These are phyloP conservation scores for Nemophila menziesii DNA, from an alignment of 257 asterid species.

Conservation along the genomic window DNA sequence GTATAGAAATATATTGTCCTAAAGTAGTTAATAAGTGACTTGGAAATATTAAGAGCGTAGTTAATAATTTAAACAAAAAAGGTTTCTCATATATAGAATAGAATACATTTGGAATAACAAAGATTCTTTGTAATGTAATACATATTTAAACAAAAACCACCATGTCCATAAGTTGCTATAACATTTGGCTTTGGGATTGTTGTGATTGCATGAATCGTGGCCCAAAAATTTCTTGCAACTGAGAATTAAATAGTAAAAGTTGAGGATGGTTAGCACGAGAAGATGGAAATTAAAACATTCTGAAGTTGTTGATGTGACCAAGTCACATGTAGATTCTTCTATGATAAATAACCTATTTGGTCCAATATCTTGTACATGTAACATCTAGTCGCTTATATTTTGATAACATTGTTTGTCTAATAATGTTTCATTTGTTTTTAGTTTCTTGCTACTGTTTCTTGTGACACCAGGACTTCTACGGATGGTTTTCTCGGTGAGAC, in stretches of 20 bases:
- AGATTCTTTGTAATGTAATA: constrained; percentile 9
- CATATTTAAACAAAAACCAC: constrained; percentile 85
- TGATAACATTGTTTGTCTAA: constrained; percentile 4
- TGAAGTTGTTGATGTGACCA: constrained; percentile 83
- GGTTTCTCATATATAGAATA: no score
- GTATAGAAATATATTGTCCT: no score
- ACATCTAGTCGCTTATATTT: no score
- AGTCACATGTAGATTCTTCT: constrained; percentile 55
- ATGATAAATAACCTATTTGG: not conserved
- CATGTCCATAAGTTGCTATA: constrained; percentile 79
- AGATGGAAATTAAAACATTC: constrained; percentile 90
- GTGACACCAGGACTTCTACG: constrained; percentile 99
- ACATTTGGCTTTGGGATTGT: constrained; percentile 42
- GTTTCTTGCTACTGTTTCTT: constrained; percentile 98
- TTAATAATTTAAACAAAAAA: no score
- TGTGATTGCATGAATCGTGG: constrained; percentile 49
- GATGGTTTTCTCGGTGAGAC: constrained; percentile 90
- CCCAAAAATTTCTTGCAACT: constrained; percentile 63
- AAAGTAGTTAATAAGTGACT: no score
- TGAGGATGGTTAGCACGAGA: constrained; percentile 67
- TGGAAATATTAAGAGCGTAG: no score
- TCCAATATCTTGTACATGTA: constrained; percentile 1
- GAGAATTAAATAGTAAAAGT: constrained; percentile 73
- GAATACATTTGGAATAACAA: no score
- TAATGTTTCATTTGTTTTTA: constrained; percentile 26